Percentiles rank a stretch among this genome's conserved stretches.
Conservation (phyloP, 1,284 basidiomycete species). For the Trametes polyzona region DNA sequence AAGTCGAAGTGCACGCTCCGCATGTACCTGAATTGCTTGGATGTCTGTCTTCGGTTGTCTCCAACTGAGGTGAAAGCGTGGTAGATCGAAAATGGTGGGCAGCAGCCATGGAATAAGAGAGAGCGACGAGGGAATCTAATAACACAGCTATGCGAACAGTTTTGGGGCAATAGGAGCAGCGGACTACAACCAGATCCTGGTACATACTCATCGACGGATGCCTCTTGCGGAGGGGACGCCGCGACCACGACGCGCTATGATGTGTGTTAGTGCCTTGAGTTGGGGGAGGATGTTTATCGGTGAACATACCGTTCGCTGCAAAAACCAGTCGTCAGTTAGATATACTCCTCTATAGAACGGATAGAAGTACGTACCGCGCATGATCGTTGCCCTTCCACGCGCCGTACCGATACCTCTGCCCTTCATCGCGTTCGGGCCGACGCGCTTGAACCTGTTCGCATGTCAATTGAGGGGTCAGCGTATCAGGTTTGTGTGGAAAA, state of each 20-base stretch:
- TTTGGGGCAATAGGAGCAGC: conserved; percentile 22
- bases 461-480: neutral
- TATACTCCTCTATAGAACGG: conserved; percentile 21
- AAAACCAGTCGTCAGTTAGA: conserved; percentile 19
- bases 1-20: too few relatives aligned
- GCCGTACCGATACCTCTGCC: conserved; percentile 99
- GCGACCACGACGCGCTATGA: conserved; percentile 79
- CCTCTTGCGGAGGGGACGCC: conserved; percentile 75
- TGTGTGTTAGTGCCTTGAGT: conserved; percentile 10
- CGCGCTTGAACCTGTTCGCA: conserved; percentile 89
- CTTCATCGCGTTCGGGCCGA: conserved; percentile 98
- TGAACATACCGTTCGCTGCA: conserved; percentile 64
- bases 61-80: too few relatives aligned
- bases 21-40: neutral
- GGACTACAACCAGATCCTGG: conserved; percentile 18
- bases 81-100: too few relatives aligned
- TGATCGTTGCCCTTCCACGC: conserved; percentile 95
- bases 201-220: conserved; percentile 66
- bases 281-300: neutral
- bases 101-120: neutral
- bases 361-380: conserved; percentile 69
- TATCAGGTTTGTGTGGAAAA: neutral
- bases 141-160: conserved; percentile 31
- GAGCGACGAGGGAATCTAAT: conserved; percentile 24
- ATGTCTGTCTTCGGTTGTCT: neutral